Evolutionary conservation across 2,329 filamentous ascomycete genomes (phyloP).

Genomic region (Aspergillus novoparasiticus): DNA sequence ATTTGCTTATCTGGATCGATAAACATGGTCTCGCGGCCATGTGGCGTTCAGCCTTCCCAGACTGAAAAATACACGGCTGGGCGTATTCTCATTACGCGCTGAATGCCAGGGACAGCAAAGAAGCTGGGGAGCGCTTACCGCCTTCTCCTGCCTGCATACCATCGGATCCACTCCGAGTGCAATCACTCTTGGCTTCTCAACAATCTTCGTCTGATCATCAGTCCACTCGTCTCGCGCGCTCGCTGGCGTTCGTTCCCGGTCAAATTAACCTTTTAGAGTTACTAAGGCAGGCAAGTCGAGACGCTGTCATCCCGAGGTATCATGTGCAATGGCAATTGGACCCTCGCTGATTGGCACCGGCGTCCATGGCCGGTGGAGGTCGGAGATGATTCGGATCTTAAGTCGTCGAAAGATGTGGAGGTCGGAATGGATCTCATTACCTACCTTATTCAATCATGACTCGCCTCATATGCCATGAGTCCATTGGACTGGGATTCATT

Average conservation of each 20-base stretch:
- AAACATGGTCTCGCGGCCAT: not conserved
- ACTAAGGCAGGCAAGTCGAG: not conserved
- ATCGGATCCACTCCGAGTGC: not conserved
- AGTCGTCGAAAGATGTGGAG: not conserved
- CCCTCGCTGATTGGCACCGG: not conserved
- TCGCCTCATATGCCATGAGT: not conserved
- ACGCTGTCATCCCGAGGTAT: not conserved
- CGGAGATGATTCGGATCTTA: conserved; percentile 4
- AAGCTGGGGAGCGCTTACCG: conserved; percentile 1
- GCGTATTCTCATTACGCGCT: not conserved
- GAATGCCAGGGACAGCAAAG: not conserved
- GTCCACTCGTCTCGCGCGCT: not conserved
- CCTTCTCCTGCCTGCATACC: not conserved
- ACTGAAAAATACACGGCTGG: not conserved
- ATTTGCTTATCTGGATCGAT: not conserved
- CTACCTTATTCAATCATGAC: not conserved
- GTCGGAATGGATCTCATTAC: not conserved
- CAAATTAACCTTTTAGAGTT: not conserved
- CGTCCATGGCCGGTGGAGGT: not conserved
- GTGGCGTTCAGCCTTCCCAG: not conserved
- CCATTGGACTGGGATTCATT: not conserved
- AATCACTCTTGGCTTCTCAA: conserved; percentile 11
- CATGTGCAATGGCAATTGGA: not conserved
- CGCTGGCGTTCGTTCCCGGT: not conserved
- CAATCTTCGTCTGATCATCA: not conserved